Base-by-base conservation (phyloP, 495 filamentous ascomycete species). In the Cudoniella acicularis region DNA sequence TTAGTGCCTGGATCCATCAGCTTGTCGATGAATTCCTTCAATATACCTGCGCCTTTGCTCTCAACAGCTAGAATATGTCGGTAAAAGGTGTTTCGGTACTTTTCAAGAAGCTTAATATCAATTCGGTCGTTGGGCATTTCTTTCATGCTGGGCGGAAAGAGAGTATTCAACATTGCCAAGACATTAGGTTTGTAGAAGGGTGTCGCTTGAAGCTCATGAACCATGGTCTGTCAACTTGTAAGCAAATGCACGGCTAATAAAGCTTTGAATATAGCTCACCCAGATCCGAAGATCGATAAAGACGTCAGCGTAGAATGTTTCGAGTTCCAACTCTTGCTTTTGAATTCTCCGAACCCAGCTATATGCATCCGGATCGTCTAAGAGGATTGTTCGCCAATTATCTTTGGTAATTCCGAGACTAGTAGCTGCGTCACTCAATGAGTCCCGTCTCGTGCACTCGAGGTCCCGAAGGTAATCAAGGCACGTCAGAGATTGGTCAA, bases 381-480 rank as follows among this genome's bases (percentile, higher is more conserved):
- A n/a, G 0, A 67, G 53, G 9, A 59, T 54, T 2, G 48, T n/a
- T 43, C 49, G 41, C 64, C 64, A 67, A 21, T 17, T 64, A 11
- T 52, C 42, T 17, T 53, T 13, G 3, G 43, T 57, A n/a, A 67
- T 64, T 18, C 23, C 36, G 2, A 67, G 52, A 9, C 50, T 10
- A 1, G 42, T 20, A 4, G 64, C 64, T 23, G 58, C 57, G 6
- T 58, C 40, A 1, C 59, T 45, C 40, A 64, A 43, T 10, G 52
- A 36, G 1, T 6, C 21, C 10, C 54, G 42, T 55, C 64, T 49
- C 1, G 57, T 59, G 22, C n/a, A 41, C 49, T 67, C 64, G 8
- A 67, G 50, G 22, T 64, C 52, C 16, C 58, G 18, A 18, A 67
- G 48, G 27, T 64, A 67, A 46, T 67, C 64, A 24, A 67, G 47